Evolutionary conservation across 2,329 filamentous ascomycete genomes (phyloP).

Genomic region (Sarocladium strictum): DNA sequence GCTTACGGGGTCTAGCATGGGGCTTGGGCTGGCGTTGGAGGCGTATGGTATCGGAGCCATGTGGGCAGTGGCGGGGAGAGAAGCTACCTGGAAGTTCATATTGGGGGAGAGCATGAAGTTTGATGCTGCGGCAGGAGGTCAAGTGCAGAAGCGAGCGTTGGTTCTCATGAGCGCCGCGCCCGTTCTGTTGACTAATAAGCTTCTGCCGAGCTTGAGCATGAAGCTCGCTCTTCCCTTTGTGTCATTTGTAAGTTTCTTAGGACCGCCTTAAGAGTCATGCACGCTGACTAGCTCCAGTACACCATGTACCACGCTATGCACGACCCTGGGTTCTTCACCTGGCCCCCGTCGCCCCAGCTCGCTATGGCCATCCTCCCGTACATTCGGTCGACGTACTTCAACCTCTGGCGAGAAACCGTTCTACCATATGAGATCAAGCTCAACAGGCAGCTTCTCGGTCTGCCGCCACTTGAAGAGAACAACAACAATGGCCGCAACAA

Average conservation of each 20-base stretch:
- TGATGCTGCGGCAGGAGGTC: slow-evolving; percentile 17
- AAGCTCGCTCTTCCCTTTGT: slow-evolving; percentile 36
- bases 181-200: slow-evolving; percentile 36
- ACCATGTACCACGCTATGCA: slow-evolving; percentile 38
- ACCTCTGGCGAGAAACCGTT: slow-evolving; percentile 40
- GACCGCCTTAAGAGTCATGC: too few species aligned
- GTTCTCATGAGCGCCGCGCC: slow-evolving; percentile 41
- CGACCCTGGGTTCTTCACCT: slow-evolving; percentile 38
- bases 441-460: slow-evolving; percentile 39
- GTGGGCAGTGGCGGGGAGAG: slow-evolving; percentile 45
- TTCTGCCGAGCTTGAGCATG: slow-evolving; percentile 36
- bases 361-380: slow-evolving; percentile 45
- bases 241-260: slow-evolving; percentile 30
- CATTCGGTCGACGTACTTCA: slow-evolving; percentile 37
- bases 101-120: slow-evolving; percentile 25
- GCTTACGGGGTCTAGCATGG: slow-evolving; percentile 48
- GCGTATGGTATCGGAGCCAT: slow-evolving; percentile 48
- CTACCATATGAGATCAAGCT: slow-evolving; percentile 41
- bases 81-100: slow-evolving; percentile 36
- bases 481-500: slow-evolving; percentile 10
- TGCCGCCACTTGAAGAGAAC: slow-evolving; percentile 23
- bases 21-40: slow-evolving; percentile 44
- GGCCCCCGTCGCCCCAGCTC: slow-evolving; percentile 49
- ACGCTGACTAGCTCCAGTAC: slow-evolving; percentile 31
- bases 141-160: slow-evolving; percentile 15